phyloP scores from a whole-genome alignment of 306 rosid species.

The Sophora flavescens region DNA sequence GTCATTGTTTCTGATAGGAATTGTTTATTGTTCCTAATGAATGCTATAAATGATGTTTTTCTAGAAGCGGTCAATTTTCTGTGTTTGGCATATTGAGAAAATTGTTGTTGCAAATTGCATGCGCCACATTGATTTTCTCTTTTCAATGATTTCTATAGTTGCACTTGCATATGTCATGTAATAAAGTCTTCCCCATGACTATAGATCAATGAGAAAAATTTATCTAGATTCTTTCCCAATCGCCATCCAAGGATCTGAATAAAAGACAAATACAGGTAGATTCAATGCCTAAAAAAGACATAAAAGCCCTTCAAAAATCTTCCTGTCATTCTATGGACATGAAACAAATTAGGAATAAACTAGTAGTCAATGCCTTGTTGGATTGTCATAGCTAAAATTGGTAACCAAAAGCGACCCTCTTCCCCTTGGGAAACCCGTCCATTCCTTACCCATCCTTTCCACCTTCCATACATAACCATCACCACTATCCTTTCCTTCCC shows the following conservation, averaged over 20 bases:
- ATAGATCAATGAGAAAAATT: too few relatives aligned
- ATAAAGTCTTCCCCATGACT: background rate
- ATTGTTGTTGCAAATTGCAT: too few relatives aligned
- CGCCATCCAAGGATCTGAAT: background rate
- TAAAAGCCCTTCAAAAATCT: background rate
- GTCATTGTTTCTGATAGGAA: too few relatives aligned
- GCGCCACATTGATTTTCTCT: background rate
- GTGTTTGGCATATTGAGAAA: too few relatives aligned
- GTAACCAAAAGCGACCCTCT: background rate
- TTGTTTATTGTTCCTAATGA: too few relatives aligned
- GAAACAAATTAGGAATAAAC: background rate
- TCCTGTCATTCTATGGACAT: background rate
- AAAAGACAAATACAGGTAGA: background rate
- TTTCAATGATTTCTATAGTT: background rate
- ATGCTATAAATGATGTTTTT: too few relatives aligned
- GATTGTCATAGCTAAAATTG: background rate
- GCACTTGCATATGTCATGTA: background rate
- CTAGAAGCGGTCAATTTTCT: too few relatives aligned
- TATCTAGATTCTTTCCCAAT: background rate
- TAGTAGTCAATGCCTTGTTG: constrained; percentile 5
- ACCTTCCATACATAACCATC: background rate
- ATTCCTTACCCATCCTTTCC: background rate
- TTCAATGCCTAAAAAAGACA: background rate
- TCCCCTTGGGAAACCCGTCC: constrained; percentile 27
- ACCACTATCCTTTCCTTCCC: background rate